Base-by-base conservation (phyloP, 1,284 basidiomycete species). In the Phellopilus nigrolimitatus region DNA sequence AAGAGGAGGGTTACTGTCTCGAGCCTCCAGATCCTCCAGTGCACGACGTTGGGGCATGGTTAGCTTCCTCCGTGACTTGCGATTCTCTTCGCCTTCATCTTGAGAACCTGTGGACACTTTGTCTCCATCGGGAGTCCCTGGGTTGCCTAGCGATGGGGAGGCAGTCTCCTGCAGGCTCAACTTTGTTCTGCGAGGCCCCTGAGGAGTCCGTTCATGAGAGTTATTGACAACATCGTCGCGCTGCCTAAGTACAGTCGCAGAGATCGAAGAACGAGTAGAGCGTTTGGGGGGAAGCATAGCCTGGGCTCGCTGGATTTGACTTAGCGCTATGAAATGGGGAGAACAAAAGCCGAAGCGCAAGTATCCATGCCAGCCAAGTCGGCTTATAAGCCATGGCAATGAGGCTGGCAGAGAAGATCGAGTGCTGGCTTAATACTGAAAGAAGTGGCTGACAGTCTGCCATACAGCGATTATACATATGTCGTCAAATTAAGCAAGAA, bases 221-320 rank as follows among this genome's bases (percentile, higher is more conserved):
- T 3, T 8, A 17, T 13, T 8, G 34, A 8, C 28, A 30, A 30
- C 28, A 30, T 6, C 12, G n/a, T 17, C 34, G n/a, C 8, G n/a
- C 19, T 17, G 34, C n/a, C 2, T 37, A 5, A 31, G 8, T n/a
- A n/a, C 13, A 19, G 38, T 48, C 9, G 12, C 17, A 13, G 41
- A 25, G 13, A 21, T 3, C 6, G 53, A 30, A 28, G 49, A 51
- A 17, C 53, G 48, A 13, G 53, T 55, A n/a, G 37, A 47, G 15
- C 53, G 48, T 15, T 51, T 55, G 7, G 53, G 53, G 12, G 53
- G 53, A 17, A 55, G 38, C 53, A 55, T 55, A 12, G 22, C 3
- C n/a, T n/a, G 13, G 31, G 12, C 42, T 37, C n/a, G 15, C n/a
- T 17, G 7, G 12, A 30, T 7, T 30, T 12, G 28, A 30, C 28